These are phyloP conservation scores for Lachnellula arida DNA, from an alignment of 2,329 filamentous ascomycete genomes.

Conservation along the genomic window DNA sequence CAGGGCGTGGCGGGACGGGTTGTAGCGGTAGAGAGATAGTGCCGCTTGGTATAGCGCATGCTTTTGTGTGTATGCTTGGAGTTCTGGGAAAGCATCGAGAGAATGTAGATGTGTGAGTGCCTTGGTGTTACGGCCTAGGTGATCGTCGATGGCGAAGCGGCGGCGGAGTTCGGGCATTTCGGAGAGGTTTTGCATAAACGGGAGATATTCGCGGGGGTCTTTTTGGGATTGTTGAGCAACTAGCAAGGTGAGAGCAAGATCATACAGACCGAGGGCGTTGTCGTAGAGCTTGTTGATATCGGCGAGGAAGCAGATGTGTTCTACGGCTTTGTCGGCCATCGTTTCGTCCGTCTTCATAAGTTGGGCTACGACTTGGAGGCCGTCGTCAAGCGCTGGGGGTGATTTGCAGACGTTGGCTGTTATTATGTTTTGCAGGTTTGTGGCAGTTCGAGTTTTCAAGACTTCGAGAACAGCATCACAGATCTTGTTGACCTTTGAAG, in stretches of 20 bases:
- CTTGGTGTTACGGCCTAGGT: conserved; percentile 71
- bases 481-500: conserved; percentile 75
- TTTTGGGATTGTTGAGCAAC: conserved; percentile 95
- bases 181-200: conserved; percentile 86
- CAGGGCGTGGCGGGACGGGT: conserved; percentile 57
- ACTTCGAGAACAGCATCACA: conserved; percentile 77
- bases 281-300: conserved; percentile 92
- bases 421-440: conserved; percentile 82
- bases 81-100: conserved; percentile 70
- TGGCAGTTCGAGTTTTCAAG: conserved; percentile 57
- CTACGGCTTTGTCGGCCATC: conserved; percentile 81
- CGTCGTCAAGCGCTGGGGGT: conserved; percentile 84
- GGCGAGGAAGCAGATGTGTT: conserved; percentile 95
- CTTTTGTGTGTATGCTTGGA: conserved; percentile 72
- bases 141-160: conserved; percentile 82
- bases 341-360: conserved; percentile 63
- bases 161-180: conserved; percentile 65
- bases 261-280: conserved; percentile 82
- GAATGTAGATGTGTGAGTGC: conserved; percentile 73
- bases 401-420: conserved; percentile 92
- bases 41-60: conserved; percentile 75
- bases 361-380: conserved; percentile 71
- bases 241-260: conserved; percentile 82
- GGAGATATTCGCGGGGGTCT: conserved; percentile 91
- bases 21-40: conserved; percentile 79